A percentile compares a stretch with the other conserved stretches of the same genome.
phyloP scores from a whole-genome alignment of 2,329 filamentous ascomycete genomes.

The Penicillium italicum region DNA sequence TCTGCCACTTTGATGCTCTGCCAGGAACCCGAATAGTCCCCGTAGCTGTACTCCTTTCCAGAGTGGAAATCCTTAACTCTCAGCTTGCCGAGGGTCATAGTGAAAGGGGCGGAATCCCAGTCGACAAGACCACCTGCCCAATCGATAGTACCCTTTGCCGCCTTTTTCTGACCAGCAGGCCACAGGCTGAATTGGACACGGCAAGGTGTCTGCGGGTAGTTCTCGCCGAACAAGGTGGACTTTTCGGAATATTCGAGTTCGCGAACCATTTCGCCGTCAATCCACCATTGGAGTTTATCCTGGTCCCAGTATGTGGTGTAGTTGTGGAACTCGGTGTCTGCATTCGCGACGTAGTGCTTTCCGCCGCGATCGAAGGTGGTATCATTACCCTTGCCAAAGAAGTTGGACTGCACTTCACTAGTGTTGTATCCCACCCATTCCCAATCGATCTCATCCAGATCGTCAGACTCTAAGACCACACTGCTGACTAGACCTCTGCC shows the following conservation, averaged over 20 bases:
- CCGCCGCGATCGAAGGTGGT: slow-evolving; percentile 73
- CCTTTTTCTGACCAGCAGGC: slow-evolving; percentile 55
- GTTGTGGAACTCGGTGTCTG: slow-evolving; percentile 49
- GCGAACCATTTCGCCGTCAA: slow-evolving; percentile 61
- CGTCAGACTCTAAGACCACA: slow-evolving; percentile 78
- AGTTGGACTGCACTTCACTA: slow-evolving; percentile 69
- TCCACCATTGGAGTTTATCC: slow-evolving; percentile 62
- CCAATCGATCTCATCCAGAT: slow-evolving; percentile 84
- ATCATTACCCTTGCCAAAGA: slow-evolving; percentile 88
- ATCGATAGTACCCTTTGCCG: slow-evolving; percentile 50
- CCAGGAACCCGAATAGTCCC: slow-evolving; percentile 59
- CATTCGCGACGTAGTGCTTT: slow-evolving; percentile 64
- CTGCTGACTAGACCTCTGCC: slow-evolving; percentile 75
- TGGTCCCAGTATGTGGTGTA: slow-evolving; percentile 63
- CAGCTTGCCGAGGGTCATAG: slow-evolving; percentile 67
- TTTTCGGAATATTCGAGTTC: slow-evolving; percentile 59
- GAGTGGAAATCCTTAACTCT: slow-evolving; percentile 58
- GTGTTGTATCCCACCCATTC: slow-evolving; percentile 43
- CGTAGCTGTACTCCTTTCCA: slow-evolving; percentile 63
- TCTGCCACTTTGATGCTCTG: slow-evolving; percentile 59
- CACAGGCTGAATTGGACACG: slow-evolving; percentile 67
- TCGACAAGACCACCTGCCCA: slow-evolving; percentile 70
- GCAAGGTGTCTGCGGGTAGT: slow-evolving; percentile 71
- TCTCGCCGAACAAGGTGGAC: slow-evolving; percentile 45
- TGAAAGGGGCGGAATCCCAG: slow-evolving; percentile 64